These are phyloP conservation scores for Gamarada debralockiae DNA, from an alignment of 495 filamentous ascomycete genomes.

Conservation along the genomic window DNA sequence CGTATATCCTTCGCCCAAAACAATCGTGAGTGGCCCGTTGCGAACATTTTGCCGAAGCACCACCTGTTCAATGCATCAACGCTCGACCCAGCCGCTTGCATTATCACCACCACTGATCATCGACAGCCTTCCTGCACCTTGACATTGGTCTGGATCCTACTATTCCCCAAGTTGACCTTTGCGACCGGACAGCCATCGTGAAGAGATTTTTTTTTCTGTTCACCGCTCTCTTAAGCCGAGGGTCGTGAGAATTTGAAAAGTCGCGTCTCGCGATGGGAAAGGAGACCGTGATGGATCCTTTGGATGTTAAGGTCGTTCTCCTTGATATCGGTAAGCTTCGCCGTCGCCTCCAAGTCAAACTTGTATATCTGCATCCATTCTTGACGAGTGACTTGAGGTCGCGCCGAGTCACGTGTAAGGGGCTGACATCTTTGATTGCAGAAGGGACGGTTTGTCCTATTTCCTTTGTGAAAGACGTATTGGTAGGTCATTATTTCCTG, in stretches of 20 bases:
- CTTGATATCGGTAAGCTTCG: constrained; percentile 35
- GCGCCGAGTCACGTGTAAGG: constrained; percentile 14
- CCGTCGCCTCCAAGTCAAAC: background rate
- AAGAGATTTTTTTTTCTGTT: constrained; percentile 11
- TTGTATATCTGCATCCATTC: background rate
- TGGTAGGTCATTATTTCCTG: constrained; percentile 45
- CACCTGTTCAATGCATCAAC: too few species aligned
- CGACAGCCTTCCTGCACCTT: background rate
- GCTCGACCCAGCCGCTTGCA: too few species aligned
- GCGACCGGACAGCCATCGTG: constrained; percentile 10
- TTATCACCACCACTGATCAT: background rate
- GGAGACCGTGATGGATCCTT: background rate
- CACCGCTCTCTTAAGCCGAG: constrained; percentile 22
- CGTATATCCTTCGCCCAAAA: too few species aligned
- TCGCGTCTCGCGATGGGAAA: too few species aligned
- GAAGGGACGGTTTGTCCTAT: constrained; percentile 70
- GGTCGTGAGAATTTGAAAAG: too few species aligned
- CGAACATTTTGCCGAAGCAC: too few species aligned
- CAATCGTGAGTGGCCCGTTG: too few species aligned
- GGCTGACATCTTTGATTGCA: constrained; percentile 25
- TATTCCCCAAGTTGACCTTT: constrained; percentile 18
- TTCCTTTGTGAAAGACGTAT: constrained; percentile 66
- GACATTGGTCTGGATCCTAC: constrained; percentile 16
- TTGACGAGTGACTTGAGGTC: too few species aligned
- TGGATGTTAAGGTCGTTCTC: constrained; percentile 24